Evolutionary conservation across 768 basidiomycete species (phyloP).

Genomic region (Candolleomyces efflorescens): DNA sequence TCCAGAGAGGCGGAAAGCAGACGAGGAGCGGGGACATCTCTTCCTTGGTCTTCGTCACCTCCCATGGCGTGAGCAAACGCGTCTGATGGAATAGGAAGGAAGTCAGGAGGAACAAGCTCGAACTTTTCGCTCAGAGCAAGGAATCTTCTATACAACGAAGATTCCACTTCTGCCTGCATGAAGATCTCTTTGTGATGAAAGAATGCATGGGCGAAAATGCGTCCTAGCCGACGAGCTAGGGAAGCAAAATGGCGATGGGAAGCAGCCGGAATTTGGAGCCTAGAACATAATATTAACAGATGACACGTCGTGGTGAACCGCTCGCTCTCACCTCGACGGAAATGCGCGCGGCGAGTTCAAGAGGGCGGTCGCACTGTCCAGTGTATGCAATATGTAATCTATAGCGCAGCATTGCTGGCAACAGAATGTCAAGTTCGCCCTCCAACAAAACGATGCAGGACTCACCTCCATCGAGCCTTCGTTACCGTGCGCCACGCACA

Average conservation of each 20-base stretch:
- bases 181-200: constrained; percentile 92
- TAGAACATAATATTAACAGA: constrained; percentile 21
- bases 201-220: constrained; percentile 96
- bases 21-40: constrained; percentile 23
- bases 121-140: constrained; percentile 77
- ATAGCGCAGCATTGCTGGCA: constrained; percentile 88
- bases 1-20: constrained; percentile 15
- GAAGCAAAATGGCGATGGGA: constrained; percentile 89
- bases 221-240: constrained; percentile 84
- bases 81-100: constrained; percentile 67
- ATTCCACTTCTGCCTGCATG: constrained; percentile 87
- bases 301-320: constrained; percentile 1
- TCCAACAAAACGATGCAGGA: neutral
- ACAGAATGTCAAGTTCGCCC: neutral
- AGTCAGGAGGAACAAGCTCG: constrained; percentile 77
- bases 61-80: constrained; percentile 23
- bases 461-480: constrained; percentile 83
- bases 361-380: constrained; percentile 90
- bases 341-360: constrained; percentile 90
- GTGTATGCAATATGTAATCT: constrained; percentile 90
- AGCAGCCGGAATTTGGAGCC: constrained; percentile 74
- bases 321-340: constrained; percentile 67
- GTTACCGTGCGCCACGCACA: constrained; percentile 93
- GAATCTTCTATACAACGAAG: constrained; percentile 86
- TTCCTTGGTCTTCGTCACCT: constrained; percentile 23